Evolutionary conservation across 106 monocot species (phyloP).

Genomic region (Dioscorea dumetorum): DNA sequence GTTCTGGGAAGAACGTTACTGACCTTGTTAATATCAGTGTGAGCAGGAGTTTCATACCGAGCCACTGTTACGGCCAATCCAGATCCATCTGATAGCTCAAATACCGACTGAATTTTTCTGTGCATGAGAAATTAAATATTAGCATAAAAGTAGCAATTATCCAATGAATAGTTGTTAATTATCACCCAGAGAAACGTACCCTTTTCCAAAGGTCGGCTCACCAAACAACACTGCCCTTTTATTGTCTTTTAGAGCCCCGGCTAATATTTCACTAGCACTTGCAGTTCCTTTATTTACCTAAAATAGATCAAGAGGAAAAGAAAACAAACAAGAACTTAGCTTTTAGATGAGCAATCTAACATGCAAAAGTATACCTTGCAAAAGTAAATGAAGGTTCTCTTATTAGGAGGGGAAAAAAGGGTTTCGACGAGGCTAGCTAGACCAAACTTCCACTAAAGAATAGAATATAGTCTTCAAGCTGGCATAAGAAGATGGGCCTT

Average conservation of each 20-base stretch:
- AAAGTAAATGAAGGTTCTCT: no score
- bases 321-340: no score
- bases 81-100: conserved; percentile 95
- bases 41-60: conserved; percentile 97
- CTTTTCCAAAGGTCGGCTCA: conserved; percentile 97
- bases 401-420: no score
- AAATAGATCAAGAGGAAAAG: not conserved
- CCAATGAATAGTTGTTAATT: not conserved
- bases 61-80: conserved; percentile 93
- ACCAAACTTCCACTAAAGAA: no score
- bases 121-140: conserved; percentile 8
- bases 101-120: conserved; percentile 98
- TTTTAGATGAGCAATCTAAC: no score
- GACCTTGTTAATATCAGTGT: conserved; percentile 93
- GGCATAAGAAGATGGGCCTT: no score
- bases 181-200: conserved; percentile 32
- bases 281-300: conserved; percentile 99
- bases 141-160: not conserved
- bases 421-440: no score
- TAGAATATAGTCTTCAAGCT: no score
- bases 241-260: conserved; percentile 97
- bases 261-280: conserved; percentile 97
- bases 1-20: not conserved
- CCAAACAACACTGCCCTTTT: conserved; percentile 92
- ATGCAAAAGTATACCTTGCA: no score